Conservation (phyloP, 805 yeast species). For the Myxozyma sirexii region DNA sequence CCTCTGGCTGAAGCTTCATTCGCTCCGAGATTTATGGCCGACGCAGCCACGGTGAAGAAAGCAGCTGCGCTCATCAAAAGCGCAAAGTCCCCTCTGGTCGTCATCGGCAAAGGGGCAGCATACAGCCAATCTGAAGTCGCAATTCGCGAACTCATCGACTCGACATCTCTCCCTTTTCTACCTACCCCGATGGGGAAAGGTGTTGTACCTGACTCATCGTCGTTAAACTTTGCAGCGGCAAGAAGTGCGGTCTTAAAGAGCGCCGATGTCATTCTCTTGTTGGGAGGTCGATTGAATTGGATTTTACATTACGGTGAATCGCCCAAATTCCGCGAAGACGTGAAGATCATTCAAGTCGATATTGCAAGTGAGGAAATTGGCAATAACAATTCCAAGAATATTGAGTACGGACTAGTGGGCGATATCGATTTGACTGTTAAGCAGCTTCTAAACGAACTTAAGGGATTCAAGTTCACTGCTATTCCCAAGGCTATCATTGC, state of each 20-base stretch:
- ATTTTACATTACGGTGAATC: constrained; percentile 66
- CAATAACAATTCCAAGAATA: constrained; percentile 44
- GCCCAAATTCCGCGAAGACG: constrained; percentile 54
- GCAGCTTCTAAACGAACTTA: constrained; percentile 43
- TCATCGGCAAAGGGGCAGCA: constrained; percentile 70
- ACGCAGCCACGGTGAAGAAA: constrained; percentile 41
- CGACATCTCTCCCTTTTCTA: constrained; percentile 56
- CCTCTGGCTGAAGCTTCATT: constrained; percentile 10
- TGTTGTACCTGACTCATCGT: constrained; percentile 54
- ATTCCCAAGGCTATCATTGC: constrained; percentile 39
- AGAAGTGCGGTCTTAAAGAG: constrained; percentile 59
- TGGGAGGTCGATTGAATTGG: constrained; percentile 76
- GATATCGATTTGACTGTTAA: constrained; percentile 51
- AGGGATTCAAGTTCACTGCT: constrained; percentile 44
- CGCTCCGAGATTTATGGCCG: constrained; percentile 48
- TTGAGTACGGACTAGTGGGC: constrained; percentile 55
- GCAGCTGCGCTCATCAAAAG: constrained; percentile 45
- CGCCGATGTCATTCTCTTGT: constrained; percentile 61
- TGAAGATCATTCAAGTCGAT: constrained; percentile 61
- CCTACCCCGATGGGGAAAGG: constrained; percentile 86
- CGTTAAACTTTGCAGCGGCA: constrained; percentile 61
- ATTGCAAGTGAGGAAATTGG: constrained; percentile 57
- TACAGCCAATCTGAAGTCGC: constrained; percentile 48
- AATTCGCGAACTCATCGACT: constrained; percentile 48
- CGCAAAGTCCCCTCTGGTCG: constrained; percentile 55